Evolutionary conservation across 352 stramenopile genomes (phyloP), one percentile per base, ranked within the genome.

Genomic region (Globisporangium abappressorium): DNA sequence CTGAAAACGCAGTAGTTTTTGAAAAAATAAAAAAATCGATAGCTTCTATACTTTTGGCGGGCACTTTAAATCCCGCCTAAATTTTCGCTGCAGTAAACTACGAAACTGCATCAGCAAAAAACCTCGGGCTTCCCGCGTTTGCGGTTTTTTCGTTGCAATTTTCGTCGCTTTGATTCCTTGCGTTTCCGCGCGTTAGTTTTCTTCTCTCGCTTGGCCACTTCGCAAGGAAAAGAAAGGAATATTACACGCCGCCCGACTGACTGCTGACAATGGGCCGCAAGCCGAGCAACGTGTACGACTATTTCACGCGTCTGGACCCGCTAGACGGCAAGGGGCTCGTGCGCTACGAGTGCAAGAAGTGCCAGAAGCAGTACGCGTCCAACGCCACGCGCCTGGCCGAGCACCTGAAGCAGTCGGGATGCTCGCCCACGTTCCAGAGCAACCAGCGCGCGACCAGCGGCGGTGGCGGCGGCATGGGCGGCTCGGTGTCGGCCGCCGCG

Each of bases 291-390:
- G 87, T 94, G 66, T 93, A 94, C 69, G 87, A 94, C 74, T 92
- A 88, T 74, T 94, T 93, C 70, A 78, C 79, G 64, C 84, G 87
- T 62, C 68, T 94, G 14, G 87, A 94, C 66, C 79, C 87, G 64
- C 24, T 77, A 2, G 82, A 89, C 62, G 76, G 76, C 63, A 93
- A 92, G 66, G 81, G 82, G 2, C 74, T 92, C 71, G 83, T 91
- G 72, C 87, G 87, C 68, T 94, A 92, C 73, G 83, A 92, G 75
- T 94, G 87, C 83, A 92, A 93, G 72, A 93, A 93, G 73, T 94
- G 87, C 70, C 75, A 90, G 70, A 94, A 94, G 72, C 84, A 94
- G 76, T 94, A 94, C 63, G 87, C 87, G 54, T 90, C 83, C 55
- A 94, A 94, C 68, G 87, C 87, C 61, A 94, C 87, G 67, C 83